Conservation (phyloP, 2,329 filamentous ascomycete species). For the Paraphaeosphaeria minitans region DNA sequence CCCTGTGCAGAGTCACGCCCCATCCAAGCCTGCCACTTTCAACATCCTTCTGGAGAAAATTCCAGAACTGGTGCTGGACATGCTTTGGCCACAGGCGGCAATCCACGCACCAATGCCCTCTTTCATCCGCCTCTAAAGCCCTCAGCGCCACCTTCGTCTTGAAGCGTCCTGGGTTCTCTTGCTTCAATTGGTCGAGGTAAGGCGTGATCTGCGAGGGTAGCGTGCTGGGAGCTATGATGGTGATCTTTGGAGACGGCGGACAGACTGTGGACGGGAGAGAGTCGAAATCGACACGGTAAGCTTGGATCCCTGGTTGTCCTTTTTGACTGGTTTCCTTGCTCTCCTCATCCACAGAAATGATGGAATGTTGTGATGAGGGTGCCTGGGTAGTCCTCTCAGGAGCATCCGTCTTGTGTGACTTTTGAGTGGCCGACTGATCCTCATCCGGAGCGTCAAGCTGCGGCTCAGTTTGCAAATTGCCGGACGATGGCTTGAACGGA, state of each 20-base stretch:
- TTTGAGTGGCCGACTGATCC: not conserved
- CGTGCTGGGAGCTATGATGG: conserved; percentile 19
- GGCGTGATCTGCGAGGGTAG: conserved; percentile 39
- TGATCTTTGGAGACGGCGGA: conserved; percentile 32
- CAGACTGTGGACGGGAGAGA: conserved; percentile 29
- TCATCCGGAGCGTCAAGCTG: not conserved
- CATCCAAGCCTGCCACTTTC: conserved; percentile 66
- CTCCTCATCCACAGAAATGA: not conserved
- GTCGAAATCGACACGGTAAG: conserved; percentile 23
- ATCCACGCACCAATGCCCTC: conserved; percentile 77
- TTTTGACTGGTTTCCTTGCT: not conserved
- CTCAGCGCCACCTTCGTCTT: conserved; percentile 50
- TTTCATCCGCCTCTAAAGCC: conserved; percentile 63
- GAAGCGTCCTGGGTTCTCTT: conserved; percentile 38
- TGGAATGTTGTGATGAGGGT: conserved; percentile 1
- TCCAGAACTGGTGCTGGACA: conserved; percentile 63
- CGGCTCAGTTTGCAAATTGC: not conserved
- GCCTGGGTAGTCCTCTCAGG: not conserved
- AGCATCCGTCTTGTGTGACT: not conserved
- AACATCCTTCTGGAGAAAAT: conserved; percentile 65
- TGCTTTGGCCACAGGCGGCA: conserved; percentile 59
- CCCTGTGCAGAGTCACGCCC: conserved; percentile 64
- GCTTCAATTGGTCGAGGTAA: conserved; percentile 32
- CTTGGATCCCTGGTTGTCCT: not conserved
- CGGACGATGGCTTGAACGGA: not conserved